Conservation (phyloP, 192 early-diverging fungal species). For the Rhizophagus clarus region DNA sequence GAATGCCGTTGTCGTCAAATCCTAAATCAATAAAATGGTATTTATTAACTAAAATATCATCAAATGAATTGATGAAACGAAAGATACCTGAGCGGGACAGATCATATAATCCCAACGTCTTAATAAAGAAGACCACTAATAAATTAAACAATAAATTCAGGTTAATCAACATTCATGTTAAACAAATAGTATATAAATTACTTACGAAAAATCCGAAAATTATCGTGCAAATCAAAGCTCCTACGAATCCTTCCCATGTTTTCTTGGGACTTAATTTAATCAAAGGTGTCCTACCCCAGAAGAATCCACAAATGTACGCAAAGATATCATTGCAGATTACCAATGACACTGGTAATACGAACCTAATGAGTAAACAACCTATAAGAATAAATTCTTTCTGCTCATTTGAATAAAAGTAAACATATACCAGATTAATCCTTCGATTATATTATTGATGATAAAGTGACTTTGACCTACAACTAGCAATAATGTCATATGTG, state of each 20-base stretch:
- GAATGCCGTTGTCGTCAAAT: slow-evolving; percentile 52
- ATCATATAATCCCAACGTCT: slow-evolving; percentile 59
- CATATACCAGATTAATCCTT: slow-evolving; percentile 88
- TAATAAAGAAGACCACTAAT: slow-evolving; percentile 51
- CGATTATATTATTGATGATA: slow-evolving; percentile 97
- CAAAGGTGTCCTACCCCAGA: slow-evolving; percentile 85
- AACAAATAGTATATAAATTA: not conserved
- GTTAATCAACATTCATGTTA: not conserved
- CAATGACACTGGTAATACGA: slow-evolving; percentile 84
- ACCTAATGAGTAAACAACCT: slow-evolving; percentile 41
- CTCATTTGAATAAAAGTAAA: not conserved
- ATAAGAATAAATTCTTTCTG: not conserved
- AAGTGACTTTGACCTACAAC: slow-evolving; percentile 95
- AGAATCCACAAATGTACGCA: slow-evolving; percentile 95
- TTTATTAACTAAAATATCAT: not conserved
- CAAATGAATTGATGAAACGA: not conserved
- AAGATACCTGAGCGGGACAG: slow-evolving; percentile 55
- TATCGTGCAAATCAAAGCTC: slow-evolving; percentile 82
- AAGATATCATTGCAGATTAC: slow-evolving; percentile 96
- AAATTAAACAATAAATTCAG: not conserved
- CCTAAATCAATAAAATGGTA: slow-evolving; percentile 26
- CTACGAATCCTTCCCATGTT: slow-evolving; percentile 96
- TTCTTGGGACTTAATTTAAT: slow-evolving; percentile 97
- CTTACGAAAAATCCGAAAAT: slow-evolving; percentile 82
- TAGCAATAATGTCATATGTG: slow-evolving; percentile 92